Evolutionary conservation across 805 yeast genomes (phyloP), one percentile per base, ranked within the genome.

Genomic region (Saccharomycopsis sp.): DNA sequence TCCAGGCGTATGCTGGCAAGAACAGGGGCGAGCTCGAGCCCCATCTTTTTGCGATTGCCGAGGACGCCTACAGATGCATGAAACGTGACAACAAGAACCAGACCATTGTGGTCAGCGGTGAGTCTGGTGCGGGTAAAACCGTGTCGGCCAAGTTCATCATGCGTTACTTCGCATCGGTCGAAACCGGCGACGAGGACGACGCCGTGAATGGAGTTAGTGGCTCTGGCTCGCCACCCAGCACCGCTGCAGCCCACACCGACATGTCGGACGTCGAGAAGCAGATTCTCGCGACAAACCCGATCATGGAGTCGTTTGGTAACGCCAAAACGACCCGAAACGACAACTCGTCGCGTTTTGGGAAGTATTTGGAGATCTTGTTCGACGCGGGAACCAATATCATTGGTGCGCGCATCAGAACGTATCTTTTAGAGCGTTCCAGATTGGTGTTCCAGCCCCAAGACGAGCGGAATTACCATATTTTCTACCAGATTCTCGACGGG

Each of bases 81-180:
- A 87, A 88, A 67, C 79, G 85, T 54, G 96, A 90, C 66, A 76
- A 81, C 47, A 79, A 83, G 66, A 92, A 93, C 74, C 99, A 93
- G 74, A 93, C 99, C 1, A 92, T 93, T 63, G 97, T 93, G 17
- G 98, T 93, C 17, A 84, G 92, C 66, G 99, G 99, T 74, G 99
- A 93, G 74, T 89, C 97, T 3, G 99, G 99, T 73, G 98, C 99
- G 29, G 99, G 99, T 72, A 94, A 93, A 68, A 94, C 98, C 2
- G 98, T 93, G 49, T 85, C 94, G 63, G 99, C 99, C 47, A 93
- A 93, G 71, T 93, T 89, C 72, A 93, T 93, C 64, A 93, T 93
- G 98, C 84, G 98, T 72, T 93, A 92, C 73, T 92, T 93, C 71
- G 98, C 98, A 2, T 85, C 96, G 17, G 97, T 93, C 15, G 97